Base-by-base conservation (phyloP, 495 filamentous ascomycete genomes). In the Annulohypoxylon maeteangense region DNA sequence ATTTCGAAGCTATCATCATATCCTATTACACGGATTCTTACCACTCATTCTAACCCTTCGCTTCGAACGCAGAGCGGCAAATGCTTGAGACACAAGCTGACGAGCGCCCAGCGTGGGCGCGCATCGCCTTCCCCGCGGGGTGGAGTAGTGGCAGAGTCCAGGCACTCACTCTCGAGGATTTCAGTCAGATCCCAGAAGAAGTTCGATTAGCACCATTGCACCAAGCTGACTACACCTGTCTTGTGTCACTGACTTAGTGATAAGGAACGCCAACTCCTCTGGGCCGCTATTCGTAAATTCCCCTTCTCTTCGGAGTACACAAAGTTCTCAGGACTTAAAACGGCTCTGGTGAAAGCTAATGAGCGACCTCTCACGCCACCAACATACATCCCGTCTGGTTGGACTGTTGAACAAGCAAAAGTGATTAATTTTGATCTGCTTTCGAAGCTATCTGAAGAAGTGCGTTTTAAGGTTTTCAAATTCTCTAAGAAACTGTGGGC, bases 171-270 rank as follows among this genome's bases (percentile, higher is more conserved):
- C 20, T 38, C 7, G 23, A 31, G 8, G 36, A 45, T 12, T 59
- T 59, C 38, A 20, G 38, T 31, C 23, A 45, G n/a, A 16, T 59
- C 18, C 38, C 38, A 32, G 38, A 45, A 59, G 56, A 59, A 31
- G 56, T 59, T 18, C 23, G 38, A 45, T 12, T 23, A 5, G n/a
- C 23, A 18, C 25, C 0, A 22, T 16, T 6, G 7, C 4, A 11
- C 16, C 5, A 5, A 10, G 7, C 16, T n/a, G n/a, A n/a, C n/a
- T 31, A 3, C 4, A 25, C 4, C 16, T 16, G 7, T 25, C 18
- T 59, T 29, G 20, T 14, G 3, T 18, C 4, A 1, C 56, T 45
- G 7, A 45, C 38, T 4, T 7, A 11, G 20, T 3, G 12, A 31
- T 5, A 59, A 45, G 38, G 23, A 59, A 45, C 38, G 38, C 7